Conservation (phyloP, 1,284 basidiomycete species). For the Ganoderma lingzhi region DNA sequence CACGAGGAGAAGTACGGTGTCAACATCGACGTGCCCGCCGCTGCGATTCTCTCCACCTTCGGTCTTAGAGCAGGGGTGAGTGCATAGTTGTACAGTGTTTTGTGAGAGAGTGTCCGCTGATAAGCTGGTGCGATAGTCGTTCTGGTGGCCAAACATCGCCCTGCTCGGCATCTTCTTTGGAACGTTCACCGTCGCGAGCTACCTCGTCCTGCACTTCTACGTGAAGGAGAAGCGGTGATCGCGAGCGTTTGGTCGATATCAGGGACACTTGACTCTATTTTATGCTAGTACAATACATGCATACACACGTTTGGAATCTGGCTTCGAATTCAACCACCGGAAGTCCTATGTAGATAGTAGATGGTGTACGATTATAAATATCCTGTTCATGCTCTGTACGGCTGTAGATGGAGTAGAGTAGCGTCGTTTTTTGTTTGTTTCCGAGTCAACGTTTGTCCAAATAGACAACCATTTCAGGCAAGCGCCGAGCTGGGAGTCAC, state of each 20-base stretch:
- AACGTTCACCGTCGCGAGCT: slow-evolving; percentile 78
- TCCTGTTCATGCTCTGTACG: not conserved
- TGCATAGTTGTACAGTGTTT: slow-evolving; percentile 16
- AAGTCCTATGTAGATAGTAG: slow-evolving; percentile 8
- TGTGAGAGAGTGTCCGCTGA: not conserved
- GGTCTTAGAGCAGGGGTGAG: slow-evolving; percentile 85
- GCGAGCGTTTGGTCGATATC: not conserved
- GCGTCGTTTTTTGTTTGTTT: no score
- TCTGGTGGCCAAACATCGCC: slow-evolving; percentile 95
- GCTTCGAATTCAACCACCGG: not conserved
- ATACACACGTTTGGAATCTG: not conserved
- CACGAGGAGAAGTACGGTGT: slow-evolving; percentile 93
- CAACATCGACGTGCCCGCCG: slow-evolving; percentile 93
- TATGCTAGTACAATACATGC: slow-evolving; percentile 2
- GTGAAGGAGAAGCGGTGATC: slow-evolving; percentile 88
- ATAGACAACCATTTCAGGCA: no score
- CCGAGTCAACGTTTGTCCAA: no score
- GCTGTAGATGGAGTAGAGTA: not conserved
- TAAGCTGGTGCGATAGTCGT: slow-evolving; percentile 63
- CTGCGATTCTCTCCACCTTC: slow-evolving; percentile 90
- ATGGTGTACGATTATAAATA: slow-evolving; percentile 15
- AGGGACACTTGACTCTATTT: not conserved
- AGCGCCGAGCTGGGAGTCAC: no score
- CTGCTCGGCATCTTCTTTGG: slow-evolving; percentile 87
- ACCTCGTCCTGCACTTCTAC: slow-evolving; percentile 83